Conservation (phyloP, 1,284 basidiomycete genomes). For the Ganoderma meredithae region DNA sequence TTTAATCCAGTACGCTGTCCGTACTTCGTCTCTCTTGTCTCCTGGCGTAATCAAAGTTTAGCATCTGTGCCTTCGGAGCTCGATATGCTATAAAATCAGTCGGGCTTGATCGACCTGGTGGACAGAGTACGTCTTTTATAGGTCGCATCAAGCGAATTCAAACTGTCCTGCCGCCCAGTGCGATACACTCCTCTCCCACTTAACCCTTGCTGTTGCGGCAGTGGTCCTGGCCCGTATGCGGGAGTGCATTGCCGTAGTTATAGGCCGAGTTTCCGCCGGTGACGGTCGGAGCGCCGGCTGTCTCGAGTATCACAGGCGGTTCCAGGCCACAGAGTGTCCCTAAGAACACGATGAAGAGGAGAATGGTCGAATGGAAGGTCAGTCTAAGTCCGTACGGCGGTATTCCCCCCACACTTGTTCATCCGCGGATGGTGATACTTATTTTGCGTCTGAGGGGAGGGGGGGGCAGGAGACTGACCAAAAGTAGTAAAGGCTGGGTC, state of each 20-base stretch:
- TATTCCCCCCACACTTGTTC: background rate
- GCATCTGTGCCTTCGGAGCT: background rate
- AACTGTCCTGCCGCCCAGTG: background rate
- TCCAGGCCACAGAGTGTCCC: background rate
- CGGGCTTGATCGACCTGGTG: constrained; percentile 1
- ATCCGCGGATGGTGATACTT: background rate
- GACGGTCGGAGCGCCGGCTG: background rate
- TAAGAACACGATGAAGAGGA: background rate
- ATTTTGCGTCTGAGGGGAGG: background rate
- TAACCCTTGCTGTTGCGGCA: background rate
- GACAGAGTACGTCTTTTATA: too few species aligned
- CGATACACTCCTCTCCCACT: background rate
- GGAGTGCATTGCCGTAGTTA: background rate
- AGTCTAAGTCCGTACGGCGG: background rate
- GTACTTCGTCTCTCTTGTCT: background rate
- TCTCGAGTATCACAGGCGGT: background rate
- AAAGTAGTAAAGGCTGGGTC: background rate
- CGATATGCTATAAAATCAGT: background rate
- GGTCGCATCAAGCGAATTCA: background rate
- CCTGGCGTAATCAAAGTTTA: background rate
- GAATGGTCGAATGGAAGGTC: background rate
- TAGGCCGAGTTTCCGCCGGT: background rate
- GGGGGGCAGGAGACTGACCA: background rate
- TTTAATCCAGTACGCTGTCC: background rate
- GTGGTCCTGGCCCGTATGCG: background rate